Conservation (phyloP, 2,329 filamentous ascomycete species). For the Colletotrichum nymphaeae region DNA sequence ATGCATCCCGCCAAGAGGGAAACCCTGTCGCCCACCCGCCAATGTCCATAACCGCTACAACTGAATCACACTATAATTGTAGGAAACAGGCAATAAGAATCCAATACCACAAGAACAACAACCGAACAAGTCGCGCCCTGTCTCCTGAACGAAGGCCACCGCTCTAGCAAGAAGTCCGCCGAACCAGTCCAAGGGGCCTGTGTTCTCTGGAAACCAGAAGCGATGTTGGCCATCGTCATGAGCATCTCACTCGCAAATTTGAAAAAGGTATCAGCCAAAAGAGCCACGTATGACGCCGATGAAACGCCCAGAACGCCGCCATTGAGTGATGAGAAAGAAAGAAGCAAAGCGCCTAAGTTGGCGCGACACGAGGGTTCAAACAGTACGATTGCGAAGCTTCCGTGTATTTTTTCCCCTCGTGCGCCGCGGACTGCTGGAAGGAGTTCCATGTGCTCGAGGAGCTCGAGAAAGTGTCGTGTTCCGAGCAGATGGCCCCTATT, state of each 20-base stretch:
- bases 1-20: neutral
- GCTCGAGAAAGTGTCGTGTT: neutral
- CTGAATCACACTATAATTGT: neutral
- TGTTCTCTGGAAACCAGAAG: neutral
- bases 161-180: neutral
- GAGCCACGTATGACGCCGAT: slow-evolving; percentile 34
- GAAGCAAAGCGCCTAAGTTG: neutral
- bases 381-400: neutral
- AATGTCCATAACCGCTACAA: neutral
- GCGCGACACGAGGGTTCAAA: neutral
- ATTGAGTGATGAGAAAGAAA: slow-evolving; percentile 17
- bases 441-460: neutral
- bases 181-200: neutral
- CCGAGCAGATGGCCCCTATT: slow-evolving; percentile 52
- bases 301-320: slow-evolving; percentile 36
- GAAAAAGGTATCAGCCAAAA: slow-evolving; percentile 34
- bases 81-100: neutral
- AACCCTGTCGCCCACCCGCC: neutral
- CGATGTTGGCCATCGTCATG: neutral
- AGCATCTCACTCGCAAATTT: slow-evolving; percentile 1
- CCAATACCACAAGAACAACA: neutral
- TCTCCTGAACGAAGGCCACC: neutral
- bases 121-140: neutral
- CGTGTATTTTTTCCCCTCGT: neutral
- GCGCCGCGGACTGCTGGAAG: neutral